phyloP scores from a whole-genome alignment of 1,284 basidiomycete species.

The Sparassis latifolia region DNA sequence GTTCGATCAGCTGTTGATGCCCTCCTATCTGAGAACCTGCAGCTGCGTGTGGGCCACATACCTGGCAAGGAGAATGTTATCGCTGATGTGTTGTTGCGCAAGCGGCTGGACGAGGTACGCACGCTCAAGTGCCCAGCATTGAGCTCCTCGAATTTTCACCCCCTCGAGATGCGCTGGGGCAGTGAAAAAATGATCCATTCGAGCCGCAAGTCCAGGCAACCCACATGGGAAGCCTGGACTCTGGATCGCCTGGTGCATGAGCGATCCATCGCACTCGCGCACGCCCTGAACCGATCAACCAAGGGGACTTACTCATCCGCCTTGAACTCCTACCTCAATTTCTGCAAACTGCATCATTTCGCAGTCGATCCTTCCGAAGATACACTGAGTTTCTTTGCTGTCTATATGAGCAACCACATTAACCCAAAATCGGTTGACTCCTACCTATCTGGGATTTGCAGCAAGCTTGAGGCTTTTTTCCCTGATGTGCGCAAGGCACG shows the following conservation, averaged over 20 bases:
- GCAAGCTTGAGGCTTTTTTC: conserved; percentile 1
- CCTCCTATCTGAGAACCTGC: conserved; percentile 7
- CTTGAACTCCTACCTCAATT: conserved; percentile 24
- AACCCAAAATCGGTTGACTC: conserved; percentile 1
- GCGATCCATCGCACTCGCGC: conserved; percentile 13
- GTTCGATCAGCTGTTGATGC: conserved; percentile 11
- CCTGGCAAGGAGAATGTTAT: conserved; percentile 17
- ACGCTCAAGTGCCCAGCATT: neutral
- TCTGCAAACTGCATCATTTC: conserved; percentile 25
- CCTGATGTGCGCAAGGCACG: neutral
- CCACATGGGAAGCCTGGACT: conserved; percentile 13
- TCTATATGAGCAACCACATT: conserved; percentile 4
- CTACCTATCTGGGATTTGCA: conserved; percentile 2
- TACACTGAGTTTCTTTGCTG: conserved; percentile 13
- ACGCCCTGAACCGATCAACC: conserved; percentile 13
- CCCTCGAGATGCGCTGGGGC: conserved; percentile 21
- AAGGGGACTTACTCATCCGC: conserved; percentile 17
- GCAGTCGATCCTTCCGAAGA: conserved; percentile 25
- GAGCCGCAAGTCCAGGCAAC: conserved; percentile 10
- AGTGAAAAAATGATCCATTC: conserved; percentile 9
- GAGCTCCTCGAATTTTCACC: conserved; percentile 15
- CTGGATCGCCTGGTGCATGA: conserved; percentile 14
- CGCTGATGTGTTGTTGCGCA: conserved; percentile 21
- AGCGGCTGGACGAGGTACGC: neutral
- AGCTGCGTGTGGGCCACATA: conserved; percentile 20